These are phyloP conservation scores for Nothopassalora personata DNA, from an alignment of 2,329 filamentous ascomycete species.

Conservation along the genomic window DNA sequence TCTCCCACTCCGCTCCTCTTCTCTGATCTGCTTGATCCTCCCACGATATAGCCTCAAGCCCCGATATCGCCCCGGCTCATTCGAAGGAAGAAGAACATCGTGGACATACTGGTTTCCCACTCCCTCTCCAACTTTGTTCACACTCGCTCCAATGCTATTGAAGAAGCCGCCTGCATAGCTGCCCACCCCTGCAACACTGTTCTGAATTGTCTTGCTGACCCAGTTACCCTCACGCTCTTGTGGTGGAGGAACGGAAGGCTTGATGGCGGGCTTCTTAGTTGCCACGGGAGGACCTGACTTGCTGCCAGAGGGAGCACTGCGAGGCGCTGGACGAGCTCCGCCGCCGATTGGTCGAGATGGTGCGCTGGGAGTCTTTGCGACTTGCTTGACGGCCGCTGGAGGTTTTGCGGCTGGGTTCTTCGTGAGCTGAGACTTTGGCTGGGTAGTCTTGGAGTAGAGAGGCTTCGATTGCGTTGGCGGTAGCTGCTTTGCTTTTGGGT, in stretches of 20 bases:
- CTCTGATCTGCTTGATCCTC: background rate
- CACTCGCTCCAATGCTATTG: slow-evolving; percentile 41
- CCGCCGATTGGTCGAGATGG: slow-evolving; percentile 2
- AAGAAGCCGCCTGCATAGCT: slow-evolving; percentile 41
- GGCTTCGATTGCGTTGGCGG: background rate
- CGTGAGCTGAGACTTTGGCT: background rate
- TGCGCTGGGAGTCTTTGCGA: background rate
- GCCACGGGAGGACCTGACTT: slow-evolving; percentile 1
- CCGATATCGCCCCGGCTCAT: background rate
- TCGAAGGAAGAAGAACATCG: background rate
- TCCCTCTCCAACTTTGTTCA: slow-evolving; percentile 44
- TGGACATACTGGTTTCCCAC: slow-evolving; percentile 37
- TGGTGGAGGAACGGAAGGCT: slow-evolving; percentile 5
- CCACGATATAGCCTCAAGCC: background rate
- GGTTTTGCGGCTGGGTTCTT: slow-evolving; percentile 9
- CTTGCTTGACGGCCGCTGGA: background rate
- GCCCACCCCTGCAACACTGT: slow-evolving; percentile 40
- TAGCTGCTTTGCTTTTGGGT: slow-evolving; percentile 3
- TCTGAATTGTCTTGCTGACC: slow-evolving; percentile 43
- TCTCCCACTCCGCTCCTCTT: background rate
- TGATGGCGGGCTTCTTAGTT: background rate
- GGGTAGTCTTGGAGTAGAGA: background rate
- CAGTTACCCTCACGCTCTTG: slow-evolving; percentile 35
- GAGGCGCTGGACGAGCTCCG: slow-evolving; percentile 3
- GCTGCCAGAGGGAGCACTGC: slow-evolving; percentile 2